Evolutionary conservation across 2,329 filamentous ascomycete genomes (phyloP).

Genomic region (Fusarium succisae): DNA sequence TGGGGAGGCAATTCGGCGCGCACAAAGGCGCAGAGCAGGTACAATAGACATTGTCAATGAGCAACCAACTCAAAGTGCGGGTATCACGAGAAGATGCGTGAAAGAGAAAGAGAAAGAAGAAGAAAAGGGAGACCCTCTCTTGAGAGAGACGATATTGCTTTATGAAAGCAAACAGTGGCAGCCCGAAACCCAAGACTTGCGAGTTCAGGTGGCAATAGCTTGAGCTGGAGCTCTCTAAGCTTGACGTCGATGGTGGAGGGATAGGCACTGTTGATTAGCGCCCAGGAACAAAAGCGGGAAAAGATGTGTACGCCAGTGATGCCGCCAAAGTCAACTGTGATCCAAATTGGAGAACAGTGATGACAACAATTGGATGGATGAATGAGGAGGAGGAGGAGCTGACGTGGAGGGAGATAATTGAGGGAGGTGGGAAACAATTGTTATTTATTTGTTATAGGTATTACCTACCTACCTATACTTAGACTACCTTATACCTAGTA

Average conservation of each 20-base stretch:
- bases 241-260: conserved; percentile 35
- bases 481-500: neutral
- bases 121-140: neutral
- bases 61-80: conserved; percentile 2
- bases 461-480: neutral
- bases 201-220: conserved; percentile 30
- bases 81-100: neutral
- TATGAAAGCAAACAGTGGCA: conserved; percentile 15
- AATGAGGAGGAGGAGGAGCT: neutral
- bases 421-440: neutral
- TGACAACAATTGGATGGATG: neutral
- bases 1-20: conserved; percentile 39
- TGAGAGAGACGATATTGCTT: neutral
- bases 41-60: conserved; percentile 32
- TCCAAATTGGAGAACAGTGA: neutral
- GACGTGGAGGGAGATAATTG: neutral
- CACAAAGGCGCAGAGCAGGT: conserved; percentile 43
- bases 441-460: neutral
- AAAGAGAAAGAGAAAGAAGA: neutral
- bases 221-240: conserved; percentile 25
- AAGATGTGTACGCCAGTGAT: conserved; percentile 27
- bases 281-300: conserved; percentile 30
- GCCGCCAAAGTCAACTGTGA: conserved; percentile 1
- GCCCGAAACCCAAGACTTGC: neutral
- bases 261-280: conserved; percentile 22